phyloP scores from a whole-genome alignment of 257 asterid genomes.

The Hygrophila difformis region DNA sequence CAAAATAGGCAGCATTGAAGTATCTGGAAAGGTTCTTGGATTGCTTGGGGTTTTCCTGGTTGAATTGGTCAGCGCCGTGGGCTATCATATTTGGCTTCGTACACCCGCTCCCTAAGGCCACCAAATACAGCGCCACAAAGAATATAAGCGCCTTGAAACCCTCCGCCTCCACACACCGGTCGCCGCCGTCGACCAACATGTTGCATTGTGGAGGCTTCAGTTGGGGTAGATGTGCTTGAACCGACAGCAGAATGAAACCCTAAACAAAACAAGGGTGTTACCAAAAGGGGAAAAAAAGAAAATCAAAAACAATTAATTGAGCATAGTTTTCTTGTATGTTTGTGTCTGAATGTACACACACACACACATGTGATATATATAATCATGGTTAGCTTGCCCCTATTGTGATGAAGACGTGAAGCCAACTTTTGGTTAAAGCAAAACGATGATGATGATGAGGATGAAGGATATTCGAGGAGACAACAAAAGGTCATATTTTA shows the following conservation, averaged over 20 bases:
- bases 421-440: too few species aligned
- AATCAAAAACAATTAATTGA: too few species aligned
- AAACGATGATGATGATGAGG: too few species aligned
- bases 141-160: conserved; percentile 62
- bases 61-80: conserved; percentile 89
- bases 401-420: too few species aligned
- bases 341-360: neutral
- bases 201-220: conserved; percentile 78
- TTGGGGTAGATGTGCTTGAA: conserved; percentile 92
- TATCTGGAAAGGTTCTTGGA: conserved; percentile 69
- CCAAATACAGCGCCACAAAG: conserved; percentile 71
- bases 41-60: conserved; percentile 30
- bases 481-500: too few species aligned
- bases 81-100: conserved; percentile 94
- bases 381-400: too few species aligned
- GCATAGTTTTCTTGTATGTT: too few species aligned
- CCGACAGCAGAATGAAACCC: conserved; percentile 87
- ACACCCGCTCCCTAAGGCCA: conserved; percentile 94
- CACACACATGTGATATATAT: neutral
- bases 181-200: conserved; percentile 28
- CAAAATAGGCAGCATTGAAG: conserved; percentile 89
- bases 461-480: too few species aligned
- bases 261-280: too few species aligned
- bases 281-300: too few species aligned
- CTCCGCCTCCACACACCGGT: conserved; percentile 49